Conservation (phyloP, 2,329 filamentous ascomycete genomes). For the Hysterium pulicare region DNA sequence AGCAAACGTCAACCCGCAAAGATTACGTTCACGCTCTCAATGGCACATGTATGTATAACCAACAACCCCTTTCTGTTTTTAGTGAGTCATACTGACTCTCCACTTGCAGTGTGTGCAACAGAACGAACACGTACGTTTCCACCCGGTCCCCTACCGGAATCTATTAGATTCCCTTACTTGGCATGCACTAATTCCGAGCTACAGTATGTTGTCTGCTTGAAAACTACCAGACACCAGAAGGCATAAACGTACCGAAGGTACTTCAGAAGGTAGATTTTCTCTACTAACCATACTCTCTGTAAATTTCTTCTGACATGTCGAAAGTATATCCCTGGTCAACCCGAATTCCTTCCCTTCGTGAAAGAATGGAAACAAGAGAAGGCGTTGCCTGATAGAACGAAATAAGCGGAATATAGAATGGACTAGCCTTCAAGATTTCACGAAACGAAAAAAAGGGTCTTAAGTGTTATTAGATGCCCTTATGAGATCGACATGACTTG, state of each 20-base stretch:
- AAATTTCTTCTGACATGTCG: conserved; percentile 71
- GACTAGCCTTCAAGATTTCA: no score
- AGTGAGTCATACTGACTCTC: not conserved
- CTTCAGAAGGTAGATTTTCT: conserved; percentile 49
- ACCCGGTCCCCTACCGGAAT: not conserved
- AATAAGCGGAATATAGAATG: no score
- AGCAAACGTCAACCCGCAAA: conserved; percentile 70
- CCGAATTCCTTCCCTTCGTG: conserved; percentile 83
- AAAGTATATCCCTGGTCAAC: conserved; percentile 77
- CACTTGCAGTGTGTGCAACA: conserved; percentile 75
- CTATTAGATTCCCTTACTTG: not conserved
- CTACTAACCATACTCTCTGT: no score
- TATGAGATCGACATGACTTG: no score
- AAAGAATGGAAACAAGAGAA: conserved; percentile 58
- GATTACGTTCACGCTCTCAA: conserved; percentile 93
- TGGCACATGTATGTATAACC: conserved; percentile 51
- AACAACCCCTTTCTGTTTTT: conserved; percentile 3
- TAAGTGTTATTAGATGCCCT: no score
- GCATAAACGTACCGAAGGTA: conserved; percentile 39
- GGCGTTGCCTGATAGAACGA: conserved; percentile 8
- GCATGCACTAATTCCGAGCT: not conserved
- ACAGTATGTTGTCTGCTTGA: conserved; percentile 84
- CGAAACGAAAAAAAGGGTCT: no score
- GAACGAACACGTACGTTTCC: conserved; percentile 61
- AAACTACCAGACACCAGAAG: conserved; percentile 91